Percentiles rank a stretch among this genome's conserved stretches.
These are phyloP conservation scores for Exophiala viscosa DNA, from an alignment of 2,329 filamentous ascomycete species.

Conservation along the genomic window DNA sequence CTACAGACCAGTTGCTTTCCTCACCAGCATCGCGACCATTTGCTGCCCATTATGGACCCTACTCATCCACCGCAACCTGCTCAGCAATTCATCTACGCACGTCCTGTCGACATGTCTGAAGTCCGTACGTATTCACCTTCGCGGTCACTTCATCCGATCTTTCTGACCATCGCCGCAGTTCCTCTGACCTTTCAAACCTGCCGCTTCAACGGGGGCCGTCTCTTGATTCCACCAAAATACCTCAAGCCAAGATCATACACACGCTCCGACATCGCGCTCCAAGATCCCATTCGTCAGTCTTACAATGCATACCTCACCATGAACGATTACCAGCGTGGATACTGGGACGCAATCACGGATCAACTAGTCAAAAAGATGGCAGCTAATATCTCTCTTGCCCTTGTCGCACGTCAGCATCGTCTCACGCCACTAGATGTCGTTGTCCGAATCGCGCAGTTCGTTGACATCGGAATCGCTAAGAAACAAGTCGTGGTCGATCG, in stretches of 20 bases:
- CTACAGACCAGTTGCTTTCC: background rate
- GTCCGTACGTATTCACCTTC: background rate
- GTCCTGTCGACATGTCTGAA: background rate
- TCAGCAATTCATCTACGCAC: background rate
- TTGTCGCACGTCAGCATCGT: background rate
- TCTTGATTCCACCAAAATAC: background rate
- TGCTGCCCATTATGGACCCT: background rate
- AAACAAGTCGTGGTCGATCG: background rate
- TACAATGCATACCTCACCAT: background rate
- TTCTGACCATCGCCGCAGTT: background rate
- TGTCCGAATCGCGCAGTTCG: background rate
- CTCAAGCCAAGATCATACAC: background rate
- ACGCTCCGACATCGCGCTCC: background rate
- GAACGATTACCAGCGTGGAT: background rate
- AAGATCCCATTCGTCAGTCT: background rate
- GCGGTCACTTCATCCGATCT: background rate
- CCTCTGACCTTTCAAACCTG: conserved; percentile 2
- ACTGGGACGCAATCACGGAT: background rate
- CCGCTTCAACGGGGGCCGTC: background rate
- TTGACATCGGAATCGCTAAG: background rate
- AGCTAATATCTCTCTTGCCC: background rate
- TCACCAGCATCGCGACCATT: background rate
- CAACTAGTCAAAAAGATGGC: background rate
- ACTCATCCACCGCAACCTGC: background rate
- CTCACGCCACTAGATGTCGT: background rate